These are phyloP conservation scores for Eucalyptus grandis DNA, from an alignment of 345 rosid species.

Conservation along the genomic window DNA sequence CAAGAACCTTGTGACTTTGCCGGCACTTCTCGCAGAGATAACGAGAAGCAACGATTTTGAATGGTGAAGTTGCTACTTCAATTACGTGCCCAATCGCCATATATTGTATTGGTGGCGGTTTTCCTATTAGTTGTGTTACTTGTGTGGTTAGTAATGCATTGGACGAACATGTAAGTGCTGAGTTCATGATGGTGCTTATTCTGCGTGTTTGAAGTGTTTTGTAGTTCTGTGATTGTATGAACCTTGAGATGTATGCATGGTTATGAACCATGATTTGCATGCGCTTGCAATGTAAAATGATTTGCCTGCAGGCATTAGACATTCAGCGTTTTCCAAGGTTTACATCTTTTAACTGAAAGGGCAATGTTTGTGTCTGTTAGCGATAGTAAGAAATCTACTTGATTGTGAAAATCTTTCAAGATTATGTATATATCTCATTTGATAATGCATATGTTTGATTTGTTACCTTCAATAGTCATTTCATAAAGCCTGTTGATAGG, in stretches of 20 bases:
- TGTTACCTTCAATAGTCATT: too few relatives aligned
- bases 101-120: background rate
- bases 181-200: background rate
- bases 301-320: background rate
- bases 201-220: background rate
- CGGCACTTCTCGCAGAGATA: background rate
- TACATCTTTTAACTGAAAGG: background rate
- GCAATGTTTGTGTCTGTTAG: background rate
- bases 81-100: background rate
- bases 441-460: too few relatives aligned
- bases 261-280: background rate
- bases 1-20: conserved; percentile 10
- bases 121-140: background rate
- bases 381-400: too few relatives aligned
- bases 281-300: background rate
- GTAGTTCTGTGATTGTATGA: background rate
- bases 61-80: background rate
- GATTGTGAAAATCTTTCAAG: too few relatives aligned
- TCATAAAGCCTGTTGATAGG: too few relatives aligned
- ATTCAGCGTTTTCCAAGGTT: background rate
- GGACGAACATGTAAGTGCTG: background rate
- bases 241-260: background rate
- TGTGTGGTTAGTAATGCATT: background rate
- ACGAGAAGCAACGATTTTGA: background rate
- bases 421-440: too few relatives aligned